phyloP scores from a whole-genome alignment of 208 protist species.

The Trypanosoma mega region DNA sequence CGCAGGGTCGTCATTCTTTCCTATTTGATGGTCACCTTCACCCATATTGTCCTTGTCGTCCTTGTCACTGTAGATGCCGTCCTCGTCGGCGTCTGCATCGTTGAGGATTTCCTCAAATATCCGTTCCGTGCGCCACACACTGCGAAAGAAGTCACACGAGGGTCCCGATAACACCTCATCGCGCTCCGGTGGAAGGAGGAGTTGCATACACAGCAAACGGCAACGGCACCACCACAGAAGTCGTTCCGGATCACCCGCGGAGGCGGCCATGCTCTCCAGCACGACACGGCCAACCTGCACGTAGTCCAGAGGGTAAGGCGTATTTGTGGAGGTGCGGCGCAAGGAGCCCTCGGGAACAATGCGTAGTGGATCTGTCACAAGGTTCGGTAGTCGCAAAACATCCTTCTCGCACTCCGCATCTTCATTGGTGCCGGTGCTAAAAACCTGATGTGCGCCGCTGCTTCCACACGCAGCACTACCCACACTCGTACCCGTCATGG shows the following conservation, averaged over 20 bases:
- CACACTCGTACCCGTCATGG: constrained; percentile 25
- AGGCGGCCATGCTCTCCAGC: constrained; percentile 56
- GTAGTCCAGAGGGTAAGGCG: constrained; percentile 5
- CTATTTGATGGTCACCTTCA: neutral
- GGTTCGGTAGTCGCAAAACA: constrained; percentile 22
- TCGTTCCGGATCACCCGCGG: constrained; percentile 28
- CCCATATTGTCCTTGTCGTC: neutral
- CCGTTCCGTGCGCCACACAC: constrained; percentile 49
- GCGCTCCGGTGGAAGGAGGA: constrained; percentile 33
- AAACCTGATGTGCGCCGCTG: no score
- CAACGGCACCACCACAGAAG: constrained; percentile 84
- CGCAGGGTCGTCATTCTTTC: neutral
- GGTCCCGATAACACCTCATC: constrained; percentile 41
- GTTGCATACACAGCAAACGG: constrained; percentile 57
- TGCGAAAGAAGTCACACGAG: constrained; percentile 54
- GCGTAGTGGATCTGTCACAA: constrained; percentile 12
- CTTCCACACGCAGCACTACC: no score
- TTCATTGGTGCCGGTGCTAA: constrained; percentile 10
- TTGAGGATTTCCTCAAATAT: constrained; percentile 30
- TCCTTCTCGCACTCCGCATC: constrained; percentile 6
- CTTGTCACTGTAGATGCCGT: constrained; percentile 2
- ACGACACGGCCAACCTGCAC: constrained; percentile 17
- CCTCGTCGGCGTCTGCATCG: constrained; percentile 15
- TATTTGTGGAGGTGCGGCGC: neutral
- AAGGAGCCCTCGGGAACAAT: constrained; percentile 12